Percentiles rank a stretch among this genome's conserved stretches.
Conservation (phyloP, 768 basidiomycete species). For the Leucosporidium yakuticum region DNA sequence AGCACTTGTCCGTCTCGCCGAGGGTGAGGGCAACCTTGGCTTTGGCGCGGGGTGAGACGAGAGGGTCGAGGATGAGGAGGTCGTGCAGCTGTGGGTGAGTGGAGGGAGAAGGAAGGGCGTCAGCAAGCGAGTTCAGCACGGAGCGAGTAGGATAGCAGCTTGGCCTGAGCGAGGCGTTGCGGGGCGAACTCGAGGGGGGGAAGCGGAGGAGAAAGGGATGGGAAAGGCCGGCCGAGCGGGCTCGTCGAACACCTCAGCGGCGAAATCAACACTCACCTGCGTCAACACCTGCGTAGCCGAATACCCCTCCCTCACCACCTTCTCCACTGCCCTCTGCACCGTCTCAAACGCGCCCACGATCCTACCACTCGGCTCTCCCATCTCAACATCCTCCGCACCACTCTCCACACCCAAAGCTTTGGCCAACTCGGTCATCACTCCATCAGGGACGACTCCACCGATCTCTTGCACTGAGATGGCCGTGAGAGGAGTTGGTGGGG, state of each 20-base stretch:
- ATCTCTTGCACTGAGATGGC: conserved; percentile 86
- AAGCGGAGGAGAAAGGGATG: neutral
- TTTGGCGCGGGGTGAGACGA: conserved; percentile 72
- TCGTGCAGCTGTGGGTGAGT: conserved; percentile 70
- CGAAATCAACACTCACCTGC: conserved; percentile 57
- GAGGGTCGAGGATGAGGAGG: conserved; percentile 72
- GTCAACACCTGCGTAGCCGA: conserved; percentile 80
- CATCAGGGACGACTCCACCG: conserved; percentile 83
- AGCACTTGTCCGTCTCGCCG: conserved; percentile 90
- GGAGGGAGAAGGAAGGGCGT: neutral
- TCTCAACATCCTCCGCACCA: conserved; percentile 51
- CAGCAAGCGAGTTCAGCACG: neutral
- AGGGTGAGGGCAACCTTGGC: conserved; percentile 71
- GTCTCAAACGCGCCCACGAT: conserved; percentile 55
- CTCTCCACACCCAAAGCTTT: conserved; percentile 58
- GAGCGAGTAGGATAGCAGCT: neutral
- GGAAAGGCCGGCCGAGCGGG: neutral
- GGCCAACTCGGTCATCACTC: conserved; percentile 64
- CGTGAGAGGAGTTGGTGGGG: conserved; percentile 52
- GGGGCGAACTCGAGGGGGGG: no score
- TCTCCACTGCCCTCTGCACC: conserved; percentile 57
- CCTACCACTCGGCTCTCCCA: conserved; percentile 45
- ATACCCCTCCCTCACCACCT: conserved; percentile 78
- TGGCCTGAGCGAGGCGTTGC: no score
- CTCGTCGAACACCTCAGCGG: neutral